Conservation (phyloP, 2,329 filamentous ascomycete genomes). For the Metarhizium anisopliae region DNA sequence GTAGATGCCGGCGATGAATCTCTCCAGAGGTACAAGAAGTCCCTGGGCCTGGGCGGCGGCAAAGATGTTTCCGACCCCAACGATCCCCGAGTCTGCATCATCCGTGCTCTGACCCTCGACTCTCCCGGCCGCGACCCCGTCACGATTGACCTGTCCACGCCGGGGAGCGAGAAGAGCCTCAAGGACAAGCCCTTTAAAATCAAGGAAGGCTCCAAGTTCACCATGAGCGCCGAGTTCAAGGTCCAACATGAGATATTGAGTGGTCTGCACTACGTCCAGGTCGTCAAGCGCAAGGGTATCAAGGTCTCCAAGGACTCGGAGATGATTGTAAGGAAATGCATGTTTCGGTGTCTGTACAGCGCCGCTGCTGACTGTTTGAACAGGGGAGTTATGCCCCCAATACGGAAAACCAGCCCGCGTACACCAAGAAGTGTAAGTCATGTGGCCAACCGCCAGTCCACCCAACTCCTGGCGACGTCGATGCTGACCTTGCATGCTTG, state of each 20-base stretch:
- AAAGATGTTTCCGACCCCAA: slow-evolving; percentile 64
- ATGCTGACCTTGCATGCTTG: not conserved
- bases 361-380: not conserved
- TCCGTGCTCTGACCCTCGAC: slow-evolving; percentile 82
- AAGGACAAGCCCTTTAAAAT: slow-evolving; percentile 94
- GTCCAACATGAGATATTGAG: slow-evolving; percentile 96
- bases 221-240: slow-evolving; percentile 89
- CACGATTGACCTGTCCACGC: slow-evolving; percentile 72
- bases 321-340: slow-evolving; percentile 66
- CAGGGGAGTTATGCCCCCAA: slow-evolving; percentile 90
- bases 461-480: not conserved
- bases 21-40: slow-evolving; percentile 95
- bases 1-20: slow-evolving; percentile 73
- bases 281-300: slow-evolving; percentile 83
- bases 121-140: slow-evolving; percentile 75
- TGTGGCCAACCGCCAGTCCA: too few species aligned
- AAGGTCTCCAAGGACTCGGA: slow-evolving; percentile 88
- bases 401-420: slow-evolving; percentile 75
- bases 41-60: slow-evolving; percentile 75
- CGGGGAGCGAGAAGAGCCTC: slow-evolving; percentile 65
- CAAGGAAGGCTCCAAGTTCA: slow-evolving; percentile 90
- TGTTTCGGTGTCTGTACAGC: not conserved
- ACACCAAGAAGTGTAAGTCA: slow-evolving; percentile 82
- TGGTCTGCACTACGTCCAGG: slow-evolving; percentile 91
- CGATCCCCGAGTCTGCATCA: slow-evolving; percentile 87